phyloP scores from a whole-genome alignment of 306 rosid genomes.

The Vicia villosa region DNA sequence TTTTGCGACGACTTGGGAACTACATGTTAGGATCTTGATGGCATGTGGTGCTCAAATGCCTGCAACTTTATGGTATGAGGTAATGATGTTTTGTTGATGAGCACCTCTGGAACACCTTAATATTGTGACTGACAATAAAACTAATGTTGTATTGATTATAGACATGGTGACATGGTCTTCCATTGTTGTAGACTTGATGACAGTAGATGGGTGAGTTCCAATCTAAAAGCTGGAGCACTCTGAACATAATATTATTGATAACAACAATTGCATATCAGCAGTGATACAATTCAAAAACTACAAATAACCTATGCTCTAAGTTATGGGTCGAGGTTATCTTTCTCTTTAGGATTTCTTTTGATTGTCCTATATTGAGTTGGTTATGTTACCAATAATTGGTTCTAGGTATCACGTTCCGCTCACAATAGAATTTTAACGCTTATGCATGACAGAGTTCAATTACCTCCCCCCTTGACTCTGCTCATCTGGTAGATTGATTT shows the following conservation, averaged over 20 bases:
- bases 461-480: conserved; percentile 41
- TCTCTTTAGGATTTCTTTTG: conserved; percentile 42
- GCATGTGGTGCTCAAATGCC: conserved; percentile 76
- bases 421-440: conserved; percentile 36
- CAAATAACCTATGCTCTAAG: conserved; percentile 34
- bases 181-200: conserved; percentile 51
- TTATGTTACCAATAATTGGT: conserved; percentile 28
- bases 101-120: conserved; percentile 53
- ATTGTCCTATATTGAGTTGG: conserved; percentile 34
- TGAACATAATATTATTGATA: conserved; percentile 44
- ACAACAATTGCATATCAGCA: conserved; percentile 33
- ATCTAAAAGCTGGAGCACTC: conserved; percentile 44
- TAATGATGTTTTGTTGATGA: conserved; percentile 61
- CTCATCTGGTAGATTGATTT: conserved; percentile 42
- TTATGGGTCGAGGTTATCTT: conserved; percentile 39
- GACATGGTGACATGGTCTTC: conserved; percentile 47
- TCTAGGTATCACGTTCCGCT: conserved; percentile 34
- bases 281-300: conserved; percentile 35
- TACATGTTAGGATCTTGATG: conserved; percentile 77
- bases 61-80: conserved; percentile 71
- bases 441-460: conserved; percentile 35
- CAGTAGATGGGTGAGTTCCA: conserved; percentile 43
- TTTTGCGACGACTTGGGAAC: conserved; percentile 60
- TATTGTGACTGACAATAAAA: conserved; percentile 27
- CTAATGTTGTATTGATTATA: conserved; percentile 44